Conservation (phyloP, 23 red algal species). For the Gracilariopsis chorda region DNA sequence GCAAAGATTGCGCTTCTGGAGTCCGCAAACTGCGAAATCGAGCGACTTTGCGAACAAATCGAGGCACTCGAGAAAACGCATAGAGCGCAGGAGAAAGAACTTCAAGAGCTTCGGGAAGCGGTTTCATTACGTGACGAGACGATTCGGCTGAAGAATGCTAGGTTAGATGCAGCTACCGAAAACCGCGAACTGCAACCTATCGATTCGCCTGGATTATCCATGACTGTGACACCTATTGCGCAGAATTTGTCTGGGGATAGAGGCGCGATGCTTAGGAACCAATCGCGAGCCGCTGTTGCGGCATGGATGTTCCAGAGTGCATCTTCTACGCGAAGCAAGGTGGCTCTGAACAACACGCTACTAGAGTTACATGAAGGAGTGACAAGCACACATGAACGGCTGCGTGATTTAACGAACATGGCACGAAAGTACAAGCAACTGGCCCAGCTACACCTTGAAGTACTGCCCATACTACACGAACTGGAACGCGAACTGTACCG, state of each 20-base stretch:
- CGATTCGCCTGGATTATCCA: neutral
- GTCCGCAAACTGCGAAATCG: constrained; percentile 58
- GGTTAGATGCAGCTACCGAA: neutral
- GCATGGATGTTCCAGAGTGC: constrained; percentile 23
- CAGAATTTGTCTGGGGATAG: no score
- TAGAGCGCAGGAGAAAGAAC: constrained; percentile 35
- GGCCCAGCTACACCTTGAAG: constrained; percentile 35
- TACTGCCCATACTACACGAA: constrained; percentile 40
- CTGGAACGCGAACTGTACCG: constrained; percentile 48
- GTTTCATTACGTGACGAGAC: constrained; percentile 28
- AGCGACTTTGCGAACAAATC: constrained; percentile 24
- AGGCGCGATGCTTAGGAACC: neutral
- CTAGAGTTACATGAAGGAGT: constrained; percentile 44
- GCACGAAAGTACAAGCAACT: constrained; percentile 48
- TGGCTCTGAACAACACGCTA: constrained; percentile 16
- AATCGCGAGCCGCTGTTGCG: neutral
- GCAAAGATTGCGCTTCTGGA: constrained; percentile 18
- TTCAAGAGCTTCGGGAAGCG: constrained; percentile 22
- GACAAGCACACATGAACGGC: constrained; percentile 20
- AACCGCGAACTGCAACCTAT: constrained; percentile 1
- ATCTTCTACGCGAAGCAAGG: neutral
- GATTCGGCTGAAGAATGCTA: constrained; percentile 10
- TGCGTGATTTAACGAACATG: constrained; percentile 44
- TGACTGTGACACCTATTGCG: neutral
- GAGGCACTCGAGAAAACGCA: constrained; percentile 41